Percentiles rank a stretch among this genome's conserved stretches.
Conservation (phyloP, 495 filamentous ascomycete genomes). For the Neurospora cerealis region DNA sequence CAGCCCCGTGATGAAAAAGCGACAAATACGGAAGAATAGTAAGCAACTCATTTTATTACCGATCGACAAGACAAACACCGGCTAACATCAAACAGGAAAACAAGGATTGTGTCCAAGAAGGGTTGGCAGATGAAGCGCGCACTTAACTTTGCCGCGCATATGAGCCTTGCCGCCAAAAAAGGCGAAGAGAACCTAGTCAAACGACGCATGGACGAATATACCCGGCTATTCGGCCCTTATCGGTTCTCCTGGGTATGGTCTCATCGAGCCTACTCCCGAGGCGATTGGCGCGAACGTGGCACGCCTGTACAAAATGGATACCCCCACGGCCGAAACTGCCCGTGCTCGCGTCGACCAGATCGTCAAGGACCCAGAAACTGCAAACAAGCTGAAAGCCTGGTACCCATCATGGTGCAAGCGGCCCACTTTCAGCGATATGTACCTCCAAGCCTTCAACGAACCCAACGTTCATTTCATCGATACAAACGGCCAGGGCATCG, state of each 20-base stretch:
- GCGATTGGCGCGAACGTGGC: slow-evolving; percentile 24
- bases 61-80: neutral
- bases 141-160: slow-evolving; percentile 22
- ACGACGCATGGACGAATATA: slow-evolving; percentile 31
- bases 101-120: slow-evolving; percentile 24
- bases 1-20: slow-evolving; percentile 36
- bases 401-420: slow-evolving; percentile 40
- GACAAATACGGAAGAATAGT: slow-evolving; percentile 39
- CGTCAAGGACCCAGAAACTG: slow-evolving; percentile 32
- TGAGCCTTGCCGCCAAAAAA: slow-evolving; percentile 15
- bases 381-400: slow-evolving; percentile 33
- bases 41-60: neutral
- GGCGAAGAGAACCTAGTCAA: slow-evolving; percentile 26
- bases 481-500: slow-evolving; percentile 42
- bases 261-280: slow-evolving; percentile 25
- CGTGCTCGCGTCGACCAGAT: slow-evolving; percentile 33
- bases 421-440: slow-evolving; percentile 35
- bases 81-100: slow-evolving; percentile 9
- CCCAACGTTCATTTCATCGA: slow-evolving; percentile 41
- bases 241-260: slow-evolving; percentile 11
- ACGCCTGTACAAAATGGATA: slow-evolving; percentile 19
- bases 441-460: slow-evolving; percentile 34
- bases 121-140: slow-evolving; percentile 38
- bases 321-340: slow-evolving; percentile 9
- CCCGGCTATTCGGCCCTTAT: slow-evolving; percentile 19